Conservation (phyloP, 2,329 filamentous ascomycete species). For the Colletotrichum aenigma region DNA sequence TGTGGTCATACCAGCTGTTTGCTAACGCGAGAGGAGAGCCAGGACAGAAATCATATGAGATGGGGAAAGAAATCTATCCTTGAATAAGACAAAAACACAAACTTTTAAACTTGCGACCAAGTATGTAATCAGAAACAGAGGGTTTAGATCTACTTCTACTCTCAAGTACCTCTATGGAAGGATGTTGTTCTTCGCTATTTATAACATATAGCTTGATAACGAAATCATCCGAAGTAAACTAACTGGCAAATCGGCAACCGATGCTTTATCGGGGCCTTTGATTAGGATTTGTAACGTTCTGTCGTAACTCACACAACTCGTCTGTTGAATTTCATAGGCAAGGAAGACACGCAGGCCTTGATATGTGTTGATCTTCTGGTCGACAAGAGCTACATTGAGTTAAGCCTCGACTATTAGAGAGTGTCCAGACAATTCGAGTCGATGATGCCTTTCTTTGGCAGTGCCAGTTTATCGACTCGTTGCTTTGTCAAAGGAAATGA, state of each 20-base stretch:
- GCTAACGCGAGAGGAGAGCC: too few species aligned
- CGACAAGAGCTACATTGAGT: background rate
- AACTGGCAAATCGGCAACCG: background rate
- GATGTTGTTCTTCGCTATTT: background rate
- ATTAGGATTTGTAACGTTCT: background rate
- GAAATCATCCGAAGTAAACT: background rate
- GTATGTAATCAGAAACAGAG: too few species aligned
- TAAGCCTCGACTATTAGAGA: too few species aligned
- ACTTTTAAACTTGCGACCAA: too few species aligned
- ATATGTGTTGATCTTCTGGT: background rate
- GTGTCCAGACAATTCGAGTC: background rate
- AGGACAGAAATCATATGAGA: too few species aligned
- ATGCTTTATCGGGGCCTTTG: fast-evolving
- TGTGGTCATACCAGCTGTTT: too few species aligned
- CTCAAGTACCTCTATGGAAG: too few species aligned
- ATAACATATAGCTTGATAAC: too few species aligned
- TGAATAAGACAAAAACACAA: too few species aligned
- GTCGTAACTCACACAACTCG: fast-evolving
- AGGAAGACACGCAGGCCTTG: background rate
- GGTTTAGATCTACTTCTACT: too few species aligned
- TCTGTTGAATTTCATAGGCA: too few species aligned
- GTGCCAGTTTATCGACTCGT: fast-evolving
- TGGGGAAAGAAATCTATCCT: too few species aligned
- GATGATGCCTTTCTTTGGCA: background rate
- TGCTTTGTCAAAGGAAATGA: background rate